Evolutionary conservation across 2,329 filamentous ascomycete genomes (phyloP).

Genomic region (Simplicillium aogashimaense): DNA sequence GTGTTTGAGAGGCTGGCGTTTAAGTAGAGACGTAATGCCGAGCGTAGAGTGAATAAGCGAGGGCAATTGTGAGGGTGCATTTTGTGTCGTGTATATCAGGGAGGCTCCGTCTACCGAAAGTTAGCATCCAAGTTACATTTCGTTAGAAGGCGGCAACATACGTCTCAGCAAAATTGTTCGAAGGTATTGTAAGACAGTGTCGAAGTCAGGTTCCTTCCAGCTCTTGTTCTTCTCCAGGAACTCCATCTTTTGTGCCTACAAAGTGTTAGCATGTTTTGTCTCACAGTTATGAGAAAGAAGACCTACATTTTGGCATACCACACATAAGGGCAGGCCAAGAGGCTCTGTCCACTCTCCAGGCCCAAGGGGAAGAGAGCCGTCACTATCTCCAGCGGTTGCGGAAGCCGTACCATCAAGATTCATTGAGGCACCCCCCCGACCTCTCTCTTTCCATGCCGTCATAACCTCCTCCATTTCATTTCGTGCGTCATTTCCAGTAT

Average conservation of each 20-base stretch:
- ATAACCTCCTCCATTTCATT: conserved; percentile 82
- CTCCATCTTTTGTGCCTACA: conserved; percentile 78
- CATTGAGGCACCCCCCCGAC: conserved; percentile 51
- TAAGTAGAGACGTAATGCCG: conserved; percentile 74
- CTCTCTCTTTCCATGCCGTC: conserved; percentile 66
- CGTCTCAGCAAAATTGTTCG: conserved; percentile 81
- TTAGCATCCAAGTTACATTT: conserved; percentile 12
- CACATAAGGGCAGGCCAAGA: conserved; percentile 75
- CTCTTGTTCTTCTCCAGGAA: conserved; percentile 77
- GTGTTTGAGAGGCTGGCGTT: conserved; percentile 69
- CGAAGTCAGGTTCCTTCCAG: conserved; percentile 96
- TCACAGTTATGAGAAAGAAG: conserved; percentile 7
- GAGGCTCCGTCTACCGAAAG: conserved; percentile 60
- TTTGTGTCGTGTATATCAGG: conserved; percentile 75
- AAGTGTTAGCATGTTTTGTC: conserved; percentile 12
- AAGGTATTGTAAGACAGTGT: conserved; percentile 88
- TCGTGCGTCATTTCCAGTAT: conserved; percentile 66
- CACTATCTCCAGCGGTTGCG: conserved; percentile 50
- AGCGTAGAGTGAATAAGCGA: conserved; percentile 76
- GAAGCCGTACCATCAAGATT: conserved; percentile 52
- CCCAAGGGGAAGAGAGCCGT: conserved; percentile 66
- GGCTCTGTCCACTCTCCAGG: conserved; percentile 91
- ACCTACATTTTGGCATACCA: conserved; percentile 89
- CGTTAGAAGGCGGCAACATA: conserved; percentile 29
- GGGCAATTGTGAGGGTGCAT: conserved; percentile 65